Conservation (phyloP, 2,329 filamentous ascomycete genomes). For the Colletotrichum melonis region DNA sequence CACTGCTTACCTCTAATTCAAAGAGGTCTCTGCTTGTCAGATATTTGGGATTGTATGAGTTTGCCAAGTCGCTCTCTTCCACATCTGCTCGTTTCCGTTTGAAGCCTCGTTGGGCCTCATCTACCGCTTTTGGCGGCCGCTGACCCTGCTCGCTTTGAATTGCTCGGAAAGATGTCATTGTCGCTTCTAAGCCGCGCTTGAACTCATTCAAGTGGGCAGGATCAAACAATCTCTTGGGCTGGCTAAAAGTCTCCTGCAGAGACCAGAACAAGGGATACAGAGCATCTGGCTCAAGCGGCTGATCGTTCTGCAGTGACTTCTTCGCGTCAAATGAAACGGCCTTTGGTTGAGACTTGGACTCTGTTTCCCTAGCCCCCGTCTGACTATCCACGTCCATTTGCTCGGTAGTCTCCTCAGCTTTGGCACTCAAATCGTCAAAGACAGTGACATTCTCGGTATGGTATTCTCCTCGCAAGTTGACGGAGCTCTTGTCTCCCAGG, state of each 20-base stretch:
- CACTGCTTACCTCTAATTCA: constrained; percentile 80
- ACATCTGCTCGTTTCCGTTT: constrained; percentile 77
- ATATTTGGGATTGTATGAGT: constrained; percentile 96
- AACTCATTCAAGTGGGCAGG: constrained; percentile 80
- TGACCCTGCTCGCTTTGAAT: constrained; percentile 61
- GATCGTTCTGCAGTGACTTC: constrained; percentile 54
- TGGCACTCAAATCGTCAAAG: constrained; percentile 71
- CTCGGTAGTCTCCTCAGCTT: constrained; percentile 49
- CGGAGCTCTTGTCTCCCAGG: constrained; percentile 94
- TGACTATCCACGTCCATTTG: constrained; percentile 76
- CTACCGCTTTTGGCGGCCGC: constrained; percentile 62
- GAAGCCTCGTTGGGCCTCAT: constrained; percentile 72
- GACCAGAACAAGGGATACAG: constrained; percentile 96
- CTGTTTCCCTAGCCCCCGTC: constrained; percentile 46
- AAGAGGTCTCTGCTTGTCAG: constrained; percentile 97
- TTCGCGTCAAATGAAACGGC: constrained; percentile 57
- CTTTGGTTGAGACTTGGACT: constrained; percentile 51
- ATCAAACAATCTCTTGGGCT: constrained; percentile 86
- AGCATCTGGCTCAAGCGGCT: constrained; percentile 72
- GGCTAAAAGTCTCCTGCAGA: constrained; percentile 90
- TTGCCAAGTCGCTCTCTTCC: constrained; percentile 66
- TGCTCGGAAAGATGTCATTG: constrained; percentile 64
- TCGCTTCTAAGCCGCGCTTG: constrained; percentile 79
- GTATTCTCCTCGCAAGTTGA: constrained; percentile 95
- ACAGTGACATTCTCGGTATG: constrained; percentile 94